Evolutionary conservation across 352 stramenopile genomes (phyloP).

Genomic region (Globisporangium nagaii): DNA sequence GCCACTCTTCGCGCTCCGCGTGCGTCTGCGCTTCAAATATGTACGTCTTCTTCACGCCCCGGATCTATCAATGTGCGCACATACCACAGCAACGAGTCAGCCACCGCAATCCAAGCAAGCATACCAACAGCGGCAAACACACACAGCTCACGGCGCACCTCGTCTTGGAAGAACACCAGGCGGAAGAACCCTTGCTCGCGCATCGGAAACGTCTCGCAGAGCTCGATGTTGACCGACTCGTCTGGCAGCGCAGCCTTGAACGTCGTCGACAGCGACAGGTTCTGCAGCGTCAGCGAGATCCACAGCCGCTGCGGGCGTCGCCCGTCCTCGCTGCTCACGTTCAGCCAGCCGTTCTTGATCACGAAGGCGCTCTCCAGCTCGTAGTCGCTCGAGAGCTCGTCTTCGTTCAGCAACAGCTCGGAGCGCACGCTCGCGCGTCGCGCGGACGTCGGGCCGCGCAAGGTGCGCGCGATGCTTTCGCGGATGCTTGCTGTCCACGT

Average conservation of each 20-base stretch:
- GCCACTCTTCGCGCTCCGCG: slow-evolving; percentile 73
- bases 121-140: background rate
- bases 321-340: slow-evolving; percentile 40
- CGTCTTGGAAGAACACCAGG: slow-evolving; percentile 37
- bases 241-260: slow-evolving; percentile 68
- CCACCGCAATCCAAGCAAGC: slow-evolving; percentile 8
- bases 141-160: slow-evolving; percentile 6
- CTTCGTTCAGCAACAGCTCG: slow-evolving; percentile 56
- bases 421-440: slow-evolving; percentile 55
- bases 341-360: slow-evolving; percentile 87
- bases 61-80: slow-evolving; percentile 15
- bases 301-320: slow-evolving; percentile 45
- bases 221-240: slow-evolving; percentile 54
- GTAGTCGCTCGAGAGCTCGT: slow-evolving; percentile 52
- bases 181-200: slow-evolving; percentile 50
- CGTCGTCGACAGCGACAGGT: slow-evolving; percentile 47
- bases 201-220: slow-evolving; percentile 50
- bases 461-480: slow-evolving; percentile 56
- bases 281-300: slow-evolving; percentile 79
- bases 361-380: slow-evolving; percentile 65
- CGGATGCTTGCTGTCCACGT: slow-evolving; percentile 58
- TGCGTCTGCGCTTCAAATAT: slow-evolving; percentile 63
- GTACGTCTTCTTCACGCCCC: slow-evolving; percentile 33
- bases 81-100: background rate
- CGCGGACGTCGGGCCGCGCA: slow-evolving; percentile 35